Evolutionary conservation across 441 rosid genomes (phyloP), one percentile per base, ranked within the genome.

Genomic region (Capsella rubella): DNA sequence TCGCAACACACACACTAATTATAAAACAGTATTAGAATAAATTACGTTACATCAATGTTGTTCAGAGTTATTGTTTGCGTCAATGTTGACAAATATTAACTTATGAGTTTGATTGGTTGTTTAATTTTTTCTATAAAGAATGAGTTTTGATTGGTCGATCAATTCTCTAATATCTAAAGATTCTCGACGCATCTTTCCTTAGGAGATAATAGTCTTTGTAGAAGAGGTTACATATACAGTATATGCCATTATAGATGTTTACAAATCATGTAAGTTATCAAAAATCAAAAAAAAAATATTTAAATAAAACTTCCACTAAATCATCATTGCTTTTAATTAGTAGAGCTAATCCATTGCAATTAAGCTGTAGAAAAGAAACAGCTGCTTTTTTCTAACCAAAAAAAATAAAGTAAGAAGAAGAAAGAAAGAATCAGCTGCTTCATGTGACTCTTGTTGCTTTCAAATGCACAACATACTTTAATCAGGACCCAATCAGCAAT

Each of bases 361-460:
- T 21, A 21, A 21, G 25, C 25, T 21, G 25, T 21, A 21, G 0
- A 21, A 21, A 29, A 29, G 4, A 29, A 29, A 4, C 32, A 29
- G 32, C 32, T 31, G 4, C 32, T 31, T 31, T 21, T 21, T 21
- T 1, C 25, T 31, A 31, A 31, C 32, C 4, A 31, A 34, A 2
- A 39, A 11, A 7, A 35, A 7, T 8, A 9, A 7, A 8, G 2
- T 35, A 34, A 35, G 10, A 35, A 35, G 8, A 35, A 34, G 0
- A 34, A 35, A 63, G 14, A 42, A 54, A 35, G 10, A 6, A 62
- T 32, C 76, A 53, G 39, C 5, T 53, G 76, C 28, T 21, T 47
- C 71, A 54, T 16, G 77, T 15, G 43, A 65, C 34, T 56, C n/a
- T 0, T 13, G 76, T 65, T 65, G 71, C 65, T 56, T 10, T 55